These are phyloP conservation scores for Akanthomyces muscarius DNA, from an alignment of 2,329 filamentous ascomycete species.

Conservation along the genomic window DNA sequence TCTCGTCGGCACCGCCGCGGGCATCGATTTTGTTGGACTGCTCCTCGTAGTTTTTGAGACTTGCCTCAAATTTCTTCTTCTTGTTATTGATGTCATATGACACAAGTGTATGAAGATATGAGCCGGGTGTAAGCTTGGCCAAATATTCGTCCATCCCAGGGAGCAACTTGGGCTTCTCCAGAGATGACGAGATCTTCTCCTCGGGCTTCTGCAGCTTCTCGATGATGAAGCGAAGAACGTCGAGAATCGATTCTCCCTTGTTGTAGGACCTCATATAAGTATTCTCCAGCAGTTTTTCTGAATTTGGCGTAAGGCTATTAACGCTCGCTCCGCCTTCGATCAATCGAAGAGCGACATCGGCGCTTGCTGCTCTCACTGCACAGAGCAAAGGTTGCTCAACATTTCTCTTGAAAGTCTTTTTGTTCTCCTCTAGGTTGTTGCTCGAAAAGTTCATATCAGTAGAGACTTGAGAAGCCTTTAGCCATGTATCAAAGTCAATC, in stretches of 20 bases:
- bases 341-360: conserved; percentile 52
- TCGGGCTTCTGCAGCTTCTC: conserved; percentile 36
- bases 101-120: conserved; percentile 58
- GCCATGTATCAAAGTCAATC: conserved; percentile 61
- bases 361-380: conserved; percentile 46
- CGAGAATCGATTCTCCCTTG: conserved; percentile 51
- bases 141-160: conserved; percentile 51
- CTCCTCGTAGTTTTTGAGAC: conserved; percentile 28
- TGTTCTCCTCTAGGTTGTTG: conserved; percentile 44
- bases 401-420: conserved; percentile 41
- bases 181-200: conserved; percentile 16
- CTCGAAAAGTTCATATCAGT: conserved; percentile 30
- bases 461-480: conserved; percentile 51
- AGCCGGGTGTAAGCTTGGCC: conserved; percentile 43
- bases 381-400: conserved; percentile 63
- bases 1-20: conserved; percentile 40
- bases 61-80: conserved; percentile 30
- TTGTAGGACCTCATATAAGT: conserved; percentile 31
- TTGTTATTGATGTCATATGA: conserved; percentile 34
- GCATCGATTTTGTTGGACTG: conserved; percentile 14
- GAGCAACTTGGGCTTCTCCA: conserved; percentile 26
- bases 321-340: conserved; percentile 62
- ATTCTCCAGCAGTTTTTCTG: conserved; percentile 34
- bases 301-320: conserved; percentile 50
- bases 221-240: conserved; percentile 54